phyloP scores from a whole-genome alignment of 176 grass and related monocot species.

The Oryza australiensis region DNA sequence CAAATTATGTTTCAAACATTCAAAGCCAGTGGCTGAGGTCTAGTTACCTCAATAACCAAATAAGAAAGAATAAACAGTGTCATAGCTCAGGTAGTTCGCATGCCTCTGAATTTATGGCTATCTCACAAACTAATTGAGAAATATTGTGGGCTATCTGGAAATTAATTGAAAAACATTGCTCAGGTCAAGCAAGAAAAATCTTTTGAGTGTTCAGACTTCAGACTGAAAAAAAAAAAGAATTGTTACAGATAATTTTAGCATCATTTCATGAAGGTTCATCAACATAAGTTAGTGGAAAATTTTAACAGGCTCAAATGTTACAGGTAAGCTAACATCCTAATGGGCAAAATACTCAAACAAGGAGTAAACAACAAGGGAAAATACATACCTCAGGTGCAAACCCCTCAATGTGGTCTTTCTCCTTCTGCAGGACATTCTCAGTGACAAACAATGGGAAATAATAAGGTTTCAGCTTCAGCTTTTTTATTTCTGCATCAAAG shows the following conservation, averaged over 20 bases:
- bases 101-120: neutral
- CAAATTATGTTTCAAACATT: neutral
- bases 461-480: conserved; percentile 78
- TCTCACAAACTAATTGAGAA: neutral
- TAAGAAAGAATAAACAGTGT: neutral
- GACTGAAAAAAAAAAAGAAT: neutral
- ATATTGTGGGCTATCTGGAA: neutral
- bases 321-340: neutral
- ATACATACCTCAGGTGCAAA: conserved; percentile 88
- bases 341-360: neutral
- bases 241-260: neutral
- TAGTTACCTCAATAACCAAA: neutral
- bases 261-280: conserved; percentile 8
- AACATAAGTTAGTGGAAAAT: neutral
- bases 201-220: neutral
- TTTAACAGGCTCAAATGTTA: neutral
- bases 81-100: neutral
- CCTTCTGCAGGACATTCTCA: conserved; percentile 93
- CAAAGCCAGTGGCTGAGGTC: neutral
- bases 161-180: neutral
- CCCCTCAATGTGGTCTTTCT: conserved; percentile 97
- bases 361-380: conserved; percentile 7
- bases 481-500: conserved; percentile 94
- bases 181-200: neutral
- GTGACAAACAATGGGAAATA: conserved; percentile 99